A percentile compares a stretch with the other conserved stretches of the same genome.
Evolutionary conservation across 164 flowering plant species (phyloP).

Genomic region (Protea cynaroides): DNA sequence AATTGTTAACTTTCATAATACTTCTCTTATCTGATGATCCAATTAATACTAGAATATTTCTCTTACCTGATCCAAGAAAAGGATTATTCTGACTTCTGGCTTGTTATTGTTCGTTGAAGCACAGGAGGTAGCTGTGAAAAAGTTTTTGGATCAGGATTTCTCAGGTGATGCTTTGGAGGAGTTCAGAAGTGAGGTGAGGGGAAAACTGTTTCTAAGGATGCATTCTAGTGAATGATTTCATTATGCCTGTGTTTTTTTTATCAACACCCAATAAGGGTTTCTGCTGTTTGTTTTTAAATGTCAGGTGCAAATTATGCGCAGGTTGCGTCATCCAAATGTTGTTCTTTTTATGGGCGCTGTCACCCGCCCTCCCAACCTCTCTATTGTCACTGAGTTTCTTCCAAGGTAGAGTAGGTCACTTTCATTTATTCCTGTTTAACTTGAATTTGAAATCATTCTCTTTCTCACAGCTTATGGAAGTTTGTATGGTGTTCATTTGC

Average conservation of each 20-base stretch:
- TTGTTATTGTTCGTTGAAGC: constrained; percentile 17
- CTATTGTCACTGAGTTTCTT: constrained; percentile 91
- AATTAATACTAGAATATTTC: background rate
- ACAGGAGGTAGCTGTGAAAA: constrained; percentile 98
- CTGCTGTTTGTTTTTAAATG: background rate
- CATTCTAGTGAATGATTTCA: background rate
- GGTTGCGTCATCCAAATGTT: constrained; percentile 97
- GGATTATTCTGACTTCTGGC: constrained; percentile 6
- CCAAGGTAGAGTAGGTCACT: constrained; percentile 57
- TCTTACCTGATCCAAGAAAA: background rate
- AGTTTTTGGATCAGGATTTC: constrained; percentile 95
- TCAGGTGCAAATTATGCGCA: constrained; percentile 95
- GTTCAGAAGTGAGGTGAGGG: constrained; percentile 89
- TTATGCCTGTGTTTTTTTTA: background rate
- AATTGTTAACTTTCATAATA: too few relatives aligned
- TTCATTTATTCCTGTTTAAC: background rate
- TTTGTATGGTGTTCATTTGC: too few relatives aligned
- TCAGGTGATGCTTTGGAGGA: constrained; percentile 95
- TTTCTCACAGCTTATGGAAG: background rate
- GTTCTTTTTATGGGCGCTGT: constrained; percentile 98
- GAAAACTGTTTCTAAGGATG: background rate
- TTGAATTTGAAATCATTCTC: background rate
- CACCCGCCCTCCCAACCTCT: constrained; percentile 95
- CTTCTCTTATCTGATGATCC: too few relatives aligned
- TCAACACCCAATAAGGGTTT: background rate